phyloP scores from a whole-genome alignment of 805 yeast species.

The Candida andamanensis region DNA sequence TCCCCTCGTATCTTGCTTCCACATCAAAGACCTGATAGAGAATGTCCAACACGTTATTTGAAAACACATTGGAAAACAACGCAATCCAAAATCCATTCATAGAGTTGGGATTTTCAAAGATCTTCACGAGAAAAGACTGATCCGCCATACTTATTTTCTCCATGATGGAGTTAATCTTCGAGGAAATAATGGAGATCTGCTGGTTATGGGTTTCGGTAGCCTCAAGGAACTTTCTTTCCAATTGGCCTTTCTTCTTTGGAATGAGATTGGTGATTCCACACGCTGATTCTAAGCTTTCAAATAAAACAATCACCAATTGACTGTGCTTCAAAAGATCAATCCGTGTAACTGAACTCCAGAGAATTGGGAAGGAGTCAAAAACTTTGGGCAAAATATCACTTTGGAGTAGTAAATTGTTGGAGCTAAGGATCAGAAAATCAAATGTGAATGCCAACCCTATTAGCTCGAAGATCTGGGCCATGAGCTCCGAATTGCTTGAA shows the following conservation, averaged over 20 bases:
- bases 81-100: conserved; percentile 71
- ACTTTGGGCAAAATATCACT: conserved; percentile 20
- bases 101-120: conserved; percentile 27
- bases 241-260: conserved; percentile 8
- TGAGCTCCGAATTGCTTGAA: no score
- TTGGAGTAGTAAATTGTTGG: conserved; percentile 18
- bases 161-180: conserved; percentile 17
- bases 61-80: conserved; percentile 60
- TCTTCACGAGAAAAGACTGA: conserved; percentile 17
- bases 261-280: conserved; percentile 6
- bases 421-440: conserved; percentile 38
- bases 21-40: conserved; percentile 69
- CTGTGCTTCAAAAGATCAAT: conserved; percentile 1
- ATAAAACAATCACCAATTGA: conserved; percentile 1
- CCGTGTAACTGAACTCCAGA: conserved; percentile 17
- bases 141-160: conserved; percentile 32
- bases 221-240: conserved; percentile 10
- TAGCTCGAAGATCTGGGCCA: no score
- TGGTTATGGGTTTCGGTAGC: conserved; percentile 28
- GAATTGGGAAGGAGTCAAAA: conserved; percentile 28
- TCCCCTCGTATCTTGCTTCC: conserved; percentile 68
- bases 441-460: no score
- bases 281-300: conserved; percentile 2
- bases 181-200: conserved; percentile 19
- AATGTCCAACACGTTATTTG: conserved; percentile 66